A percentile compares a stretch with the other conserved stretches of the same genome.
These are phyloP conservation scores for Solanum hybrid DNA, from an alignment of 305 asterid genomes.

Conservation along the genomic window DNA sequence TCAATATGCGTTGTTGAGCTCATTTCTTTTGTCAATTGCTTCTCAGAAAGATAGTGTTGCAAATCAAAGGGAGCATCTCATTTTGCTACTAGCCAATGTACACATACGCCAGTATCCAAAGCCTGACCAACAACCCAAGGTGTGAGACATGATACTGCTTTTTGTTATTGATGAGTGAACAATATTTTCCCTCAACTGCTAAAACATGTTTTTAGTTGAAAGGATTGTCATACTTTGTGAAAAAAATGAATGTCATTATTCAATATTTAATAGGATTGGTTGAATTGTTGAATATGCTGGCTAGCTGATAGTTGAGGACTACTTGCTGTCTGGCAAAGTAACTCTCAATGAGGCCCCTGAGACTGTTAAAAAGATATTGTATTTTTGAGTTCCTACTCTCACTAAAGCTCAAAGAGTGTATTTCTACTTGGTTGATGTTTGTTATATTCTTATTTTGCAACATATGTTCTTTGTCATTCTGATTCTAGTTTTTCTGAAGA, in stretches of 20 bases:
- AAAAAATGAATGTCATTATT: neutral
- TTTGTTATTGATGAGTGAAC: neutral
- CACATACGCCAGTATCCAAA: constrained; percentile 94
- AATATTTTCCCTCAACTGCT: neutral
- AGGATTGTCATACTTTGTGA: neutral
- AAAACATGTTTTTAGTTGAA: neutral
- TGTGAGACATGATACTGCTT: constrained; percentile 16
- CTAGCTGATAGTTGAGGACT: neutral
- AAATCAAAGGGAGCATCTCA: constrained; percentile 96
- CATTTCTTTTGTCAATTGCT: constrained; percentile 8
- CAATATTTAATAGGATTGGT: neutral
- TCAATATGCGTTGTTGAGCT: neutral
- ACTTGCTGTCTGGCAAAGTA: neutral
- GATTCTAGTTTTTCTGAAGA: neutral
- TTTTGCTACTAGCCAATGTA: constrained; percentile 93
- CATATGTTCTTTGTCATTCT: neutral
- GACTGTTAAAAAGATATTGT: neutral
- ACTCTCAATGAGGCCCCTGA: neutral
- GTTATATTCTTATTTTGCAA: neutral
- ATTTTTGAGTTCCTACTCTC: neutral
- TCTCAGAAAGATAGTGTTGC: constrained; percentile 93
- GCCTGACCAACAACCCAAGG: constrained; percentile 99
- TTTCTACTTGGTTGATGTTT: neutral
- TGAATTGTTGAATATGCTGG: neutral
- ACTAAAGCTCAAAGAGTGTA: neutral